Conservation (phyloP, 257 asterid genomes). For the Nicotiana noctiflora region DNA sequence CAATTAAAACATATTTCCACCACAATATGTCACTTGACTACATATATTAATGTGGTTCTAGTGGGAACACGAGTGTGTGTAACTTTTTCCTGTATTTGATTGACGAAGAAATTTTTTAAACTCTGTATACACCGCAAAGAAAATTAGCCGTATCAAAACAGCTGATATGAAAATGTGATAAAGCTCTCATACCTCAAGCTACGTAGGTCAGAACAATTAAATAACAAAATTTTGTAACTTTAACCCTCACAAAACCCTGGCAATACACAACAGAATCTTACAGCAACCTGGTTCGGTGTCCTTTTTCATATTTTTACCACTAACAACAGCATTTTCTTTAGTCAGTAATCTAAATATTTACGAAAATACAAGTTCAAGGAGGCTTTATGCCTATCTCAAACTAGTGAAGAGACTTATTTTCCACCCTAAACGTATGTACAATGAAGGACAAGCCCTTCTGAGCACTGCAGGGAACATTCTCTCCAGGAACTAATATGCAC, state of each 20-base stretch:
- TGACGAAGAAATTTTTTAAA: background rate
- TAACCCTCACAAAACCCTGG: background rate
- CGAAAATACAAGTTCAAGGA: background rate
- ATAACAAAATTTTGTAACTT: background rate
- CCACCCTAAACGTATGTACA: constrained; percentile 3
- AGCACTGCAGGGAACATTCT: background rate
- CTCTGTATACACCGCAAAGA: background rate
- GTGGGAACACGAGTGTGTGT: too few relatives aligned
- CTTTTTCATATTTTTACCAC: background rate
- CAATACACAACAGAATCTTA: background rate
- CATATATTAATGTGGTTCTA: too few relatives aligned
- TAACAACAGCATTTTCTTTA: background rate
- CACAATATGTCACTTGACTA: too few relatives aligned
- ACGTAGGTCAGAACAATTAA: background rate
- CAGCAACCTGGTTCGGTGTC: background rate
- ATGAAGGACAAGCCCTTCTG: background rate
- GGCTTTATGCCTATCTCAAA: background rate
- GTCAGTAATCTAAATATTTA: background rate
- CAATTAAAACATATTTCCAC: too few relatives aligned
- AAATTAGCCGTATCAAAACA: too few relatives aligned
- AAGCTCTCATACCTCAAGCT: background rate
- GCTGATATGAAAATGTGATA: too few relatives aligned
- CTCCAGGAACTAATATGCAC: background rate
- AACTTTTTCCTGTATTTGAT: too few relatives aligned
- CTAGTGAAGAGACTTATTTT: background rate